Conservation (phyloP, 192 early-diverging fungal species). For the Coemansia asiatica region DNA sequence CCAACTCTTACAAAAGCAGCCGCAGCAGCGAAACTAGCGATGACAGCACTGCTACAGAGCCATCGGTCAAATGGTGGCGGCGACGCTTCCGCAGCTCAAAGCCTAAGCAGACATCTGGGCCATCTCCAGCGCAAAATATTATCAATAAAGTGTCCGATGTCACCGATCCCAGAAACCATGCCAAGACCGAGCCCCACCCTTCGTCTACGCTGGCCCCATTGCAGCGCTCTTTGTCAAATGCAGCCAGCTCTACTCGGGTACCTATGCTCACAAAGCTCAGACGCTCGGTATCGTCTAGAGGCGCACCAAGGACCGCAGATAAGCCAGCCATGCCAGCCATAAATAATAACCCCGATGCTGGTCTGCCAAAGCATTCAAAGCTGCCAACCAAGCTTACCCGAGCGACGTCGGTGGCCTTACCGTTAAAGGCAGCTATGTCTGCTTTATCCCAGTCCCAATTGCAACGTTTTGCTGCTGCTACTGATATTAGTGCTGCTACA, state of each 20-base stretch:
- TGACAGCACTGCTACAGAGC: slow-evolving; percentile 31
- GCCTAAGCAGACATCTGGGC: slow-evolving; percentile 6
- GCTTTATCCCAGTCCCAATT: not conserved
- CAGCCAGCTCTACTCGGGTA: slow-evolving; percentile 1
- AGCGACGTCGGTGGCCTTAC: not conserved
- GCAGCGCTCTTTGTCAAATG: not conserved
- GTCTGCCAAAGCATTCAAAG: slow-evolving; percentile 5
- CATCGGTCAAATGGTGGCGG: slow-evolving; percentile 46
- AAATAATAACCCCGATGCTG: slow-evolving; percentile 7
- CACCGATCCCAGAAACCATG: not conserved
- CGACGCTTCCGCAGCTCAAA: slow-evolving; percentile 22
- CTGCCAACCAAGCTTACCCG: slow-evolving; percentile 21
- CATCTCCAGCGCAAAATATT: not conserved
- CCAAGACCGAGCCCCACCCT: not conserved
- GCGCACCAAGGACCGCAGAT: not conserved
- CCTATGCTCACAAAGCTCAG: slow-evolving; percentile 40
- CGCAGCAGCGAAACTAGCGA: slow-evolving; percentile 31
- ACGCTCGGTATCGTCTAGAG: slow-evolving; percentile 29
- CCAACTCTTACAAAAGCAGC: slow-evolving; percentile 36
- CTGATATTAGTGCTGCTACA: not conserved
- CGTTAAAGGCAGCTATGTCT: not conserved
- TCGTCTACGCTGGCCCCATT: slow-evolving; percentile 4
- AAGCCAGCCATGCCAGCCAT: slow-evolving; percentile 15
- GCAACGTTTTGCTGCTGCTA: not conserved
- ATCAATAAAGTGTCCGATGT: not conserved